Conservation (phyloP, 176 grass and related monocot genomes). For the Eleusine indica region DNA sequence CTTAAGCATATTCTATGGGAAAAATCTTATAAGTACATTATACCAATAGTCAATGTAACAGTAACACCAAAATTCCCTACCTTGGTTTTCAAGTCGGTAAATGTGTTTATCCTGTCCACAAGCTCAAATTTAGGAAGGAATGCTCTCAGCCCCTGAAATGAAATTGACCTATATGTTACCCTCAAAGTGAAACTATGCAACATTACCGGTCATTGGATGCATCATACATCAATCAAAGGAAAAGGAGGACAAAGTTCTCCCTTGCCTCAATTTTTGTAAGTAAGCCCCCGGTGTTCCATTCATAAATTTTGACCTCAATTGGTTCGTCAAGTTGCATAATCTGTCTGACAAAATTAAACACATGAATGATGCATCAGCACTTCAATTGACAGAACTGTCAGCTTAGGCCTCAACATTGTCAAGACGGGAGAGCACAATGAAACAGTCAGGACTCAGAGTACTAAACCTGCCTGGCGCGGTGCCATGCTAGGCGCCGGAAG, state of each 20-base stretch:
- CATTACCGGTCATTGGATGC: neutral
- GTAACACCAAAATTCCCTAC: slow-evolving; percentile 42
- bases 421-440: slow-evolving; percentile 21
- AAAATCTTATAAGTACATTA: neutral
- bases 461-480: slow-evolving; percentile 79
- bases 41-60: neutral
- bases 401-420: neutral
- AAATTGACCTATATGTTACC: slow-evolving; percentile 27
- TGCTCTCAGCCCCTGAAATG: slow-evolving; percentile 76
- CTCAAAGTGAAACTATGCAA: slow-evolving; percentile 21
- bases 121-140: slow-evolving; percentile 92
- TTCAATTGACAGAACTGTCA: neutral
- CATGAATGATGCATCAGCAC: slow-evolving; percentile 30
- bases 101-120: slow-evolving; percentile 66
- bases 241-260: neutral
- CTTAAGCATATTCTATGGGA: neutral
- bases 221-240: neutral
- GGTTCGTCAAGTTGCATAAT: slow-evolving; percentile 87
- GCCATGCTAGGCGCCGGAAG: slow-evolving; percentile 79
- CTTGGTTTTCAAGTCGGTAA: slow-evolving; percentile 80
- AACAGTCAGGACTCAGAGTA: slow-evolving; percentile 21
- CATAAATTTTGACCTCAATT: slow-evolving; percentile 77
- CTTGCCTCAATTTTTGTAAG: slow-evolving; percentile 87
- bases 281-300: slow-evolving; percentile 90
- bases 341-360: slow-evolving; percentile 48